Evolutionary conservation across 805 yeast species (phyloP).

Genomic region (Yarrowia osloensis): DNA sequence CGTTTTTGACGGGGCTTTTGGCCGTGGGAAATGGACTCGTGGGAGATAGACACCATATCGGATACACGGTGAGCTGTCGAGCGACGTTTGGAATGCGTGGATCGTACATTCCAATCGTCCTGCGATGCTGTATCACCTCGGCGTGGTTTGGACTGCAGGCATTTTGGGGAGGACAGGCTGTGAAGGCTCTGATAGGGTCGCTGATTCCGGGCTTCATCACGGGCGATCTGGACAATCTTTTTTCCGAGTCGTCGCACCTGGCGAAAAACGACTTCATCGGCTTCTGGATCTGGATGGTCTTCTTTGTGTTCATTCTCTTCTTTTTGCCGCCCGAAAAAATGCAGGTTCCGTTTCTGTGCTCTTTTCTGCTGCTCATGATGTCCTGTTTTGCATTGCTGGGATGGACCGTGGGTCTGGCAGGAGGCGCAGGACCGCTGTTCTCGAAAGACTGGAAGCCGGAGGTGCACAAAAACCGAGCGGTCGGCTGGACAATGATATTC

Average conservation of each 20-base stretch:
- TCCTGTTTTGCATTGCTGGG: conserved; percentile 37
- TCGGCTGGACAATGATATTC: conserved; percentile 47
- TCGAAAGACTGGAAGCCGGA: conserved; percentile 32
- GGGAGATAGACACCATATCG: conserved; percentile 54
- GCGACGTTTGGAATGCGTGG: conserved; percentile 53
- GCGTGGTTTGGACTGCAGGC: conserved; percentile 53
- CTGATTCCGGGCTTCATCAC: conserved; percentile 44
- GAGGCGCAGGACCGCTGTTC: conserved; percentile 36
- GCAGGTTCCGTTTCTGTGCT: conserved; percentile 44
- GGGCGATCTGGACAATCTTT: conserved; percentile 45
- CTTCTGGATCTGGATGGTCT: conserved; percentile 45
- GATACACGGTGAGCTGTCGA: conserved; percentile 51
- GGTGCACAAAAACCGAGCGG: conserved; percentile 40
- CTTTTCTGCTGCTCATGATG: conserved; percentile 44
- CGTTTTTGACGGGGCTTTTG: conserved; percentile 46
- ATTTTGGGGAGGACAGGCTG: conserved; percentile 51
- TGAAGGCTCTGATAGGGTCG: conserved; percentile 46
- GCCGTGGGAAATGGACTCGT: conserved; percentile 51
- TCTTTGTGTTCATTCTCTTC: conserved; percentile 11
- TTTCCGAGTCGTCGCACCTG: conserved; percentile 45
- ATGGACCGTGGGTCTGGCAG: conserved; percentile 39
- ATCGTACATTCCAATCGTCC: conserved; percentile 48
- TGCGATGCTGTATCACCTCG: conserved; percentile 49
- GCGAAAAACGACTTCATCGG: conserved; percentile 47
- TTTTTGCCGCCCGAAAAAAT: conserved; percentile 37